phyloP scores from a whole-genome alignment of 2,329 filamentous ascomycete genomes.

The Kalmusia sp. region DNA sequence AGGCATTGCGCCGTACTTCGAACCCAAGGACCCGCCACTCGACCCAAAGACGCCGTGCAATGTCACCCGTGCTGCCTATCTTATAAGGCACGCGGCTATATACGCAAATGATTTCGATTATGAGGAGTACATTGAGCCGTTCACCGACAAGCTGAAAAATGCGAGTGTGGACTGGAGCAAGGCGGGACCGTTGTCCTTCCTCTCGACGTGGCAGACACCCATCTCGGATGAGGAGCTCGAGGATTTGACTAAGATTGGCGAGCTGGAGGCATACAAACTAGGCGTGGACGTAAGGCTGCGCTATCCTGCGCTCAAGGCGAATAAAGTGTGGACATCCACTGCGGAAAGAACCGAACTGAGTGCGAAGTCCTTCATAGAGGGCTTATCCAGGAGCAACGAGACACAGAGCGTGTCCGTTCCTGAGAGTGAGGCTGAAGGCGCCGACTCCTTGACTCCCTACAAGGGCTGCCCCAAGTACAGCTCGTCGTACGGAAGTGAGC shows the following conservation, averaged over 20 bases:
- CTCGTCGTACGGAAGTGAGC: constrained; percentile 62
- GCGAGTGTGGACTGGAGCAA: constrained; percentile 65
- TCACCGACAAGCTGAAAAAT: constrained; percentile 65
- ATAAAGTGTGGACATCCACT: constrained; percentile 67
- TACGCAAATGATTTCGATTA: constrained; percentile 62
- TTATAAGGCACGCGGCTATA: constrained; percentile 60
- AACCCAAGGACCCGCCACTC: constrained; percentile 54
- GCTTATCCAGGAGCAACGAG: constrained; percentile 59
- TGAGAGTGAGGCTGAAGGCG: constrained; percentile 64
- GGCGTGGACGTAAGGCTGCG: constrained; percentile 65
- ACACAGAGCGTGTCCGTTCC: constrained; percentile 64
- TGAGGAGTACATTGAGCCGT: constrained; percentile 59
- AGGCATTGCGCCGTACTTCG: constrained; percentile 59
- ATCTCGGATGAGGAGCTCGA: constrained; percentile 64
- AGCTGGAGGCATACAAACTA: constrained; percentile 65
- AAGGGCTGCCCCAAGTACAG: constrained; percentile 70
- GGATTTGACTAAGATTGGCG: constrained; percentile 67
- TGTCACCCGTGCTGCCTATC: constrained; percentile 57
- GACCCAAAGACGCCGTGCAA: constrained; percentile 58
- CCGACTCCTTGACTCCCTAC: constrained; percentile 69
- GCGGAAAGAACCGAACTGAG: constrained; percentile 68
- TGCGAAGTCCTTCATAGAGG: constrained; percentile 64
- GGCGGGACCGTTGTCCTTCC: constrained; percentile 63
- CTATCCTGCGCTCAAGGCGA: constrained; percentile 62
- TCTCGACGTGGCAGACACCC: constrained; percentile 64